These are phyloP conservation scores for Clavispora asparagi DNA, from an alignment of 805 yeast genomes.

Conservation along the genomic window DNA sequence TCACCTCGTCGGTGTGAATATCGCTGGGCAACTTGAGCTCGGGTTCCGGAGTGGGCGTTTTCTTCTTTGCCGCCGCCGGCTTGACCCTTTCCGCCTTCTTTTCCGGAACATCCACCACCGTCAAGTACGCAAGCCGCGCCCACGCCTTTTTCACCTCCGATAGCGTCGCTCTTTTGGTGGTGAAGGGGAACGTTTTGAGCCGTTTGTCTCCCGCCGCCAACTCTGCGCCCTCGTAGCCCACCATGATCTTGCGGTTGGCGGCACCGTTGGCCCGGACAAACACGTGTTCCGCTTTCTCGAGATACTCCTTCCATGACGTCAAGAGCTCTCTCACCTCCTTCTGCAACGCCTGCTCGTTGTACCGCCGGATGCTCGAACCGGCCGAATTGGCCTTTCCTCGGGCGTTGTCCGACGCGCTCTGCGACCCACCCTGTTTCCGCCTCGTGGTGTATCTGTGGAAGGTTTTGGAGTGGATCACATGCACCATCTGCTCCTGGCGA, in stretches of 20 bases:
- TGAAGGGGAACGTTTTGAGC: conserved; percentile 73
- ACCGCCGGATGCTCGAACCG: conserved; percentile 83
- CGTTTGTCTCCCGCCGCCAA: conserved; percentile 52
- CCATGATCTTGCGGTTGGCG: conserved; percentile 55
- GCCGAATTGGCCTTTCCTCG: conserved; percentile 96
- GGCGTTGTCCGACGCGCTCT: conserved; percentile 85
- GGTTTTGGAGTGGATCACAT: conserved; percentile 69
- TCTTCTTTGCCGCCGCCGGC: conserved; percentile 14
- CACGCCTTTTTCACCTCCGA: conserved; percentile 79
- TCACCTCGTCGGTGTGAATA: conserved; percentile 52
- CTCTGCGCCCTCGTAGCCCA: conserved; percentile 61
- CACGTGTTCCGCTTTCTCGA: conserved; percentile 61
- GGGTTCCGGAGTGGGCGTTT: conserved; percentile 15
- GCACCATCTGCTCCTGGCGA: conserved; percentile 58
- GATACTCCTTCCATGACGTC: conserved; percentile 54
- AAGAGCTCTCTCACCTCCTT: conserved; percentile 73
- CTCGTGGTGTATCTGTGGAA: conserved; percentile 94
- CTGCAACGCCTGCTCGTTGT: conserved; percentile 79
- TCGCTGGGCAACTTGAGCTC: conserved; percentile 24
- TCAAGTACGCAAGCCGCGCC: conserved; percentile 65
- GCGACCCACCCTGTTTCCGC: conserved; percentile 97
- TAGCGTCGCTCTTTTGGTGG: conserved; percentile 82
- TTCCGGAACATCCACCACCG: conserved; percentile 51
- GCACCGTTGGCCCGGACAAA: conserved; percentile 80
- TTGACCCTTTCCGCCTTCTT: conserved; percentile 12